phyloP scores from a whole-genome alignment of 768 basidiomycete genomes.

The Boletus sensibilis region DNA sequence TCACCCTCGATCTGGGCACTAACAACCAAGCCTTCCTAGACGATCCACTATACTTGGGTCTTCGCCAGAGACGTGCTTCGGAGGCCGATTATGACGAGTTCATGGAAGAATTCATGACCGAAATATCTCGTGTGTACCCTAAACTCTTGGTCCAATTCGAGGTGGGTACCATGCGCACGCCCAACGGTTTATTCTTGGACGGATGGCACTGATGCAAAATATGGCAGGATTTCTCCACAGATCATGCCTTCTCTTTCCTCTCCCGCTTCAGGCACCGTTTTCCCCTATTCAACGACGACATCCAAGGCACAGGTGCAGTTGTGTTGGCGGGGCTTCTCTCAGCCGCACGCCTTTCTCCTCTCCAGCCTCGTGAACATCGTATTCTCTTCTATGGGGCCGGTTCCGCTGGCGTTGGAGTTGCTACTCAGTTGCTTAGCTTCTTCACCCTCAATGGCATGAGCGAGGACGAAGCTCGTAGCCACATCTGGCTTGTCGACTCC shows the following conservation, averaged over 20 bases:
- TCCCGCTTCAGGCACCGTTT: slow-evolving; percentile 72
- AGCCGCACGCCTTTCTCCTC: slow-evolving; percentile 73
- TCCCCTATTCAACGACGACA: slow-evolving; percentile 87
- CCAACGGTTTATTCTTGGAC: not conserved
- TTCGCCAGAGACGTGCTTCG: slow-evolving; percentile 65
- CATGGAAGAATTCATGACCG: slow-evolving; percentile 92
- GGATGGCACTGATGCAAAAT: not conserved
- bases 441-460: slow-evolving; percentile 79
- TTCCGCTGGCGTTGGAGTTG: slow-evolving; percentile 90
- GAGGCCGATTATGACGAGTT: slow-evolving; percentile 71
- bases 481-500: slow-evolving; percentile 84
- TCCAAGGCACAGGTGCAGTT: slow-evolving; percentile 89
- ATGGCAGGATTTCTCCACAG: slow-evolving; percentile 81
- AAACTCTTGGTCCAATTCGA: slow-evolving; percentile 86
- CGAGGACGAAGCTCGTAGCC: slow-evolving; percentile 69
- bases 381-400: slow-evolving; percentile 95
- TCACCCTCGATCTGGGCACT: slow-evolving; percentile 86
- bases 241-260: slow-evolving; percentile 87
- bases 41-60: slow-evolving; percentile 88
- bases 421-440: slow-evolving; percentile 84
- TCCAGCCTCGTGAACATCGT: slow-evolving; percentile 66
- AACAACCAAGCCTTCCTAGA: slow-evolving; percentile 77
- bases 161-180: slow-evolving; percentile 34
- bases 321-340: slow-evolving; percentile 89
- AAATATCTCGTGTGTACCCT: slow-evolving; percentile 73